Evolutionary conservation across 1,284 basidiomycete genomes (phyloP), one percentile per base, ranked within the genome.

Genomic region (Leucoagaricus sp.): DNA sequence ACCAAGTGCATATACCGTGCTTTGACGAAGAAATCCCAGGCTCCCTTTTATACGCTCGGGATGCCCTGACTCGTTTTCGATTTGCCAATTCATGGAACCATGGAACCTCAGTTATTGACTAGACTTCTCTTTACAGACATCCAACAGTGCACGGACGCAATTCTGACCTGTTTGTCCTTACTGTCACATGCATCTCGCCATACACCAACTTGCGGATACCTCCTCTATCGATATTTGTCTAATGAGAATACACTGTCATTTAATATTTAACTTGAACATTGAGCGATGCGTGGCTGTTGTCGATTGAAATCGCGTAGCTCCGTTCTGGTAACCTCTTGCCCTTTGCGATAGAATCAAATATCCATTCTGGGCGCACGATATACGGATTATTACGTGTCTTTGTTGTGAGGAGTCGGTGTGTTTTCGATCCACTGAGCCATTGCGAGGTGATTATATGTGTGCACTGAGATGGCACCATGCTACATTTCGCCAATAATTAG

Each of bases 381-480:
- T 84, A 76, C 23, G 75, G 71, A 42, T 73, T 74, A 48, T 67
- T 74, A 60, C 74, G 74, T 19, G 71, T 70, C 62, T 81, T 83
- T 23, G 71, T 68, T 33, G 76, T 80, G 49, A 90, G 67, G 49
- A 85, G 61, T 65, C 76, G 82, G 58, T 89, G 82, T 2, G 79
- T 85, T 68, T 90, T 89, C 13, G 82, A 80, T 12, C 77, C 86
- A 64, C 75, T 87, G 58, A 89, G 72, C 58, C 78, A 79, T 61
- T 83, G 83, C 9, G 88, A 90, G 8, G 87, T 88, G 38, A 91
- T 61, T 50, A 91, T 84, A 65, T 91, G 88, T 15, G 88, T 90
- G 46, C 86, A 85, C 19, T 77, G 77, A 6, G 84, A 82, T 12
- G 53, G 26, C 28, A 33, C 49, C 34, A 53, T 40, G 26, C 38